These are phyloP conservation scores for Solanum chiquidenum DNA, from an alignment of 257 asterid genomes.

Conservation along the genomic window DNA sequence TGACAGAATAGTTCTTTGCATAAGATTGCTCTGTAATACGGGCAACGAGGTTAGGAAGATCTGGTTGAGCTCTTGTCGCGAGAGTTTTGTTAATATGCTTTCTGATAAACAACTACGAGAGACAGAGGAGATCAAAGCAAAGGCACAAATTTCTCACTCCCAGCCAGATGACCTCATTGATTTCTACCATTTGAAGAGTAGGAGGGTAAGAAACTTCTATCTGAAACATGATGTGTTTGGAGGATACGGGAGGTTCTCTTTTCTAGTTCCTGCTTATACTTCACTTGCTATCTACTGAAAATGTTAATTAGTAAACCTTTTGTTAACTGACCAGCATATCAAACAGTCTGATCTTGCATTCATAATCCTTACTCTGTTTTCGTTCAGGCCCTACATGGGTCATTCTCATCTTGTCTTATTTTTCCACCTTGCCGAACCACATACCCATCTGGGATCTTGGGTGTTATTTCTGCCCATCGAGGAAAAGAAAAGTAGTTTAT, in stretches of 20 bases:
- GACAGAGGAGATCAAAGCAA: conserved; percentile 79
- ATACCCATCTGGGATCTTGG: not conserved
- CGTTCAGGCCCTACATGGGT: not conserved
- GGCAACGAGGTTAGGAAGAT: conserved; percentile 66
- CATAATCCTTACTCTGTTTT: not conserved
- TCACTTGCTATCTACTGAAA: not conserved
- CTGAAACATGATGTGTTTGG: not conserved
- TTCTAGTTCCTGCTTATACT: not conserved
- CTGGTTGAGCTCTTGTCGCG: conserved; percentile 82
- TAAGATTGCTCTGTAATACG: conserved; percentile 58
- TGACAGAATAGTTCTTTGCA: conserved; percentile 74
- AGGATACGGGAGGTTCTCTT: not conserved
- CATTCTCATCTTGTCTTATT: not conserved
- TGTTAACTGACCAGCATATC: not conserved
- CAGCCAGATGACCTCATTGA: conserved; percentile 97
- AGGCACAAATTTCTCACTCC: conserved; percentile 61
- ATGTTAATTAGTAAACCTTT: not conserved
- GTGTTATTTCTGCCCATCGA: not conserved
- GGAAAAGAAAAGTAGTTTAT: not conserved
- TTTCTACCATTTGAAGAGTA: conserved; percentile 90
- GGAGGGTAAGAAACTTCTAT: conserved; percentile 45
- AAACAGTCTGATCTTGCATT: not conserved
- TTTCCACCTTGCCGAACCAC: not conserved
- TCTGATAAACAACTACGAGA: conserved; percentile 88
- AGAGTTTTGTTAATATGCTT: conserved; percentile 90